Percentiles rank a stretch among this genome's conserved stretches.
phyloP scores from a whole-genome alignment of 2,329 filamentous ascomycete genomes.

The Aspergillus pseudotamarii region DNA sequence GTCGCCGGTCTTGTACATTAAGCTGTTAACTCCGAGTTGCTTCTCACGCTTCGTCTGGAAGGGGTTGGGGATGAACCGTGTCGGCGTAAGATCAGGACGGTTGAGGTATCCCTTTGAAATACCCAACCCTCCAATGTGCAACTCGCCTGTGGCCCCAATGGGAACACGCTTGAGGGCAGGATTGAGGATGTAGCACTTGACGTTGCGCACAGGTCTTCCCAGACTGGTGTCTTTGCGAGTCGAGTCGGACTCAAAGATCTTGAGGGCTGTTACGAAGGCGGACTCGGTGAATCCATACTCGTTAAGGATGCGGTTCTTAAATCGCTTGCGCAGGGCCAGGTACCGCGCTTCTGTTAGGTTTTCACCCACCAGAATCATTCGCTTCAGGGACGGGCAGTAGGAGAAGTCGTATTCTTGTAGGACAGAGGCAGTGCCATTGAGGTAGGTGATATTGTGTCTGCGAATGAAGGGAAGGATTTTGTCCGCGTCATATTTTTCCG shows the following conservation, averaged over 20 bases:
- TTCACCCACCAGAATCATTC: not conserved
- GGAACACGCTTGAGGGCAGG: not conserved
- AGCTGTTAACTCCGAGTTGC: not conserved
- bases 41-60: not conserved
- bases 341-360: not conserved
- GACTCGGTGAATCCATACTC: not conserved
- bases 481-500: not conserved
- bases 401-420: not conserved
- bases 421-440: not conserved
- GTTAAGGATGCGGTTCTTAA: not conserved
- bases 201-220: not conserved
- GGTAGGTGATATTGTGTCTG: not conserved
- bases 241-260: not conserved
- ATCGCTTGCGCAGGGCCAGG: not conserved
- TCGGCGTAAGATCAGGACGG: conserved; percentile 16
- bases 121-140: not conserved
- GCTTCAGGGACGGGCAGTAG: not conserved
- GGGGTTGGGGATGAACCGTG: conserved; percentile 7
- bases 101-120: conserved; percentile 20
- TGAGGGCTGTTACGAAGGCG: not conserved
- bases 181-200: not conserved
- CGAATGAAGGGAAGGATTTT: not conserved
- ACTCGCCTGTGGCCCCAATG: not conserved
- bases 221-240: not conserved
- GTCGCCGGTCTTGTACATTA: conserved; percentile 25